Evolutionary conservation across 116 monocot species (phyloP).

Genomic region (Dioscorea cayenensis): DNA sequence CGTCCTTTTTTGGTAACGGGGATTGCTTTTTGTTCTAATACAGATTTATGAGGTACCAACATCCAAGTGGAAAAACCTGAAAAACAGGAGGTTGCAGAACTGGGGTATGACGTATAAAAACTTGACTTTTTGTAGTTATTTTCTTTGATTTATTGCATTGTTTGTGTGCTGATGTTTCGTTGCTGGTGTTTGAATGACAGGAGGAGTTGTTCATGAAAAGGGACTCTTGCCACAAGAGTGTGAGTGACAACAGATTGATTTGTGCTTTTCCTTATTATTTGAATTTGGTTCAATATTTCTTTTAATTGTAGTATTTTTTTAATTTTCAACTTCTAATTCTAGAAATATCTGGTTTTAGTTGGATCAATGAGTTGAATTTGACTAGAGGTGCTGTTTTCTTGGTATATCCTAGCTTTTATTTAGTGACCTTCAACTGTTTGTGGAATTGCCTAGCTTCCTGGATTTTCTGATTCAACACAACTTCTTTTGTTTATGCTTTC

Average conservation of each 20-base stretch:
- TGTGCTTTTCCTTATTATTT: not conserved
- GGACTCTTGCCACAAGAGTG: constrained; percentile 83
- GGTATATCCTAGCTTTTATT: not conserved
- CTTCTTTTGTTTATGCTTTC: not conserved
- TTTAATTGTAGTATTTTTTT: not conserved
- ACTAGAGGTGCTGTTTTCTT: not conserved
- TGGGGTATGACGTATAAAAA: constrained; percentile 48
- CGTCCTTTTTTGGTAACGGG: not conserved
- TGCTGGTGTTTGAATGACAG: constrained; percentile 23
- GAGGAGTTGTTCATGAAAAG: constrained; percentile 96
- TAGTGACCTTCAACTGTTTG: not conserved
- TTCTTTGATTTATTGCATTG: not conserved
- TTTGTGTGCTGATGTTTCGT: not conserved
- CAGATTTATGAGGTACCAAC: constrained; percentile 71
- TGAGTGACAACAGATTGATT: constrained; percentile 26
- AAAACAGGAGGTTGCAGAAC: constrained; percentile 92
- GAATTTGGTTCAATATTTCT: not conserved
- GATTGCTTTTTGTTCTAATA: not conserved
- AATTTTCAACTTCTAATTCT: not conserved
- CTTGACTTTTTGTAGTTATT: not conserved
- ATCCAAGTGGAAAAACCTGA: constrained; percentile 82
- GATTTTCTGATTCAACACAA: not conserved
- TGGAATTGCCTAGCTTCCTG: not conserved
- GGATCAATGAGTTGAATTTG: not conserved
- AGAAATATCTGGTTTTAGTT: not conserved